Evolutionary conservation across 148 eudicot genomes (phyloP), one percentile per base, ranked within the genome.

Genomic region (Euryodendron excelsum): DNA sequence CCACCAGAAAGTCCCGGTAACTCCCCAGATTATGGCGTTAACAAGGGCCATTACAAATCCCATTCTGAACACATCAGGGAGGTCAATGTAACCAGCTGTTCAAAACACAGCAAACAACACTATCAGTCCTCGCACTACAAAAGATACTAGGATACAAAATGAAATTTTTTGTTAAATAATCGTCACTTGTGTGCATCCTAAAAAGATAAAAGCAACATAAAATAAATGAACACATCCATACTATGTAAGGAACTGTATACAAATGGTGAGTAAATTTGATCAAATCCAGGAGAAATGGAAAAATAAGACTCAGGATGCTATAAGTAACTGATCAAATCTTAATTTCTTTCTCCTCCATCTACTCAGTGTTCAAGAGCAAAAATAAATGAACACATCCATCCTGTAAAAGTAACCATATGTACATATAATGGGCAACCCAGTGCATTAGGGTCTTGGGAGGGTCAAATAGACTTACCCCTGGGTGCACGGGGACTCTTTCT

Each of bases 61-160:
- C 63, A 88, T 63, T 70, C 85, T 92, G 80, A 94, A 94, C 45
- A 92, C 85, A 78, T 94, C 97, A 20, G 96, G 98, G 66, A 92
- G 97, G 78, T 92, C 98, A 73, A 94, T 88, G 69, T 92, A 92
- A 78, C 98, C 98, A 83, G 97, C 97, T 94, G 98, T 86, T 66
- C 34, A 34, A 77, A n/a, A 58, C 75, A 74, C 20, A 41, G 14
- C 34, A 58, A 41, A 23, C 10, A 82, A 48, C 8, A 41, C 21
- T 34, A 34, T 79, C 44, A 79, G 47, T 27, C 65, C 58, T 73
- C 58, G 1, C 47, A 73, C 37, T 72, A 28, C 45, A 53, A 70
- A n/a, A 47, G 36, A 7, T 47, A 18, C 56, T 18, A 52, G 7
- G 27, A 52, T 30, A 33, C 25, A 52, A 72, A 52, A 50, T 5